Percentiles rank a stretch among this genome's conserved stretches.
Conservation (phyloP, 306 rosid genomes). For the Begonia peltatifolia region DNA sequence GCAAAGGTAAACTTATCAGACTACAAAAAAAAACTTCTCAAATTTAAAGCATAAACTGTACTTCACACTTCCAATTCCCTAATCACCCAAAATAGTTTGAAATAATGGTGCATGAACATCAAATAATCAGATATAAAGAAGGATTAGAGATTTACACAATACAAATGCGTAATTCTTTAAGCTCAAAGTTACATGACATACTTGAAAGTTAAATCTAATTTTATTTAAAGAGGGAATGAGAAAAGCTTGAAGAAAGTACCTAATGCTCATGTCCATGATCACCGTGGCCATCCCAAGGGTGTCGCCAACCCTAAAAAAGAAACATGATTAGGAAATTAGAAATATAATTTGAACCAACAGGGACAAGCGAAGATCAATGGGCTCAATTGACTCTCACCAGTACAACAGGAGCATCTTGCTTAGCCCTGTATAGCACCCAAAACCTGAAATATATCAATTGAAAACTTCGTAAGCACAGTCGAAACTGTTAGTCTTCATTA, state of each 20-base stretch:
- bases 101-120: no score
- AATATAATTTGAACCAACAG: neutral
- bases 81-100: no score
- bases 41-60: no score
- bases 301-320: constrained; percentile 75
- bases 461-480: constrained; percentile 3
- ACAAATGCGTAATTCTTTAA: neutral
- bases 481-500: neutral
- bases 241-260: constrained; percentile 19
- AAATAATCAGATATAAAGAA: no score
- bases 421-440: constrained; percentile 89
- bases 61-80: no score
- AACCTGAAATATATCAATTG: constrained; percentile 36
- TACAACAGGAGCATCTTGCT: constrained; percentile 92
- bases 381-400: constrained; percentile 32
- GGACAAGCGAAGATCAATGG: neutral
- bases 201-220: neutral
- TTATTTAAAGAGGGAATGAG: constrained; percentile 9
- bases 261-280: constrained; percentile 37
- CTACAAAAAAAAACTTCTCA: no score
- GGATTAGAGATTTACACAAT: neutral
- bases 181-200: neutral
- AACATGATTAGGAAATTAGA: neutral
- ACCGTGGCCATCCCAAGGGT: constrained; percentile 95
- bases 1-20: no score